Evolutionary conservation across 2,329 filamentous ascomycete genomes (phyloP).

Genomic region (Piedraia hortae): DNA sequence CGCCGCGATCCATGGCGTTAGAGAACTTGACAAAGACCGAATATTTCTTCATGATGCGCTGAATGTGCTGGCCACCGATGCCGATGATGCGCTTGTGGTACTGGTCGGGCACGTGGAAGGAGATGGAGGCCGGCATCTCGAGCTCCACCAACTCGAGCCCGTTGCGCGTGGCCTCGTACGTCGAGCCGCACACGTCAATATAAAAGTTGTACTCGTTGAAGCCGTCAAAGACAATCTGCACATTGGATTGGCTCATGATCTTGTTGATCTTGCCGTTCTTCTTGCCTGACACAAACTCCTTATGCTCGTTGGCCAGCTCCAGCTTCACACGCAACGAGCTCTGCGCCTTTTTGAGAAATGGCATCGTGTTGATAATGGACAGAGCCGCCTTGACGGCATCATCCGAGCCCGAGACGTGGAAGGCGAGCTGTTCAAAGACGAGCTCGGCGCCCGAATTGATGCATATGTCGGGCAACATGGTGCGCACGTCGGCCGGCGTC

Average conservation of each 20-base stretch:
- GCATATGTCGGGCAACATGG: conserved; percentile 88
- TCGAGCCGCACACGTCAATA: conserved; percentile 80
- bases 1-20: conserved; percentile 91
- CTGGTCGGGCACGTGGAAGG: conserved; percentile 94
- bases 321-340: conserved; percentile 96
- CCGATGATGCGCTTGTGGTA: conserved; percentile 99
- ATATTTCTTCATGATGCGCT: conserved; percentile 99
- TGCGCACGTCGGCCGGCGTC: conserved; percentile 42
- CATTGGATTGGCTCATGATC: conserved; percentile 98
- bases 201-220: conserved; percentile 99
- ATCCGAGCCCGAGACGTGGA: conserved; percentile 83
- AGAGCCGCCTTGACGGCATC: conserved; percentile 91
- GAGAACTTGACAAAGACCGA: conserved; percentile 99
- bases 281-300: conserved; percentile 97
- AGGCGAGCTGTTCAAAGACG: conserved; percentile 78
- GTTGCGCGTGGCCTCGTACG: conserved; percentile 84
- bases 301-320: conserved; percentile 95
- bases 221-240: conserved; percentile 95
- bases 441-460: conserved; percentile 89
- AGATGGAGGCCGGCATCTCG: conserved; percentile 97
- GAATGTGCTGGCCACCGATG: conserved; percentile 93
- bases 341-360: conserved; percentile 61
- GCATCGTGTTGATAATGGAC: conserved; percentile 73
- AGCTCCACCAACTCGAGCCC: conserved; percentile 83
- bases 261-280: conserved; percentile 99